Percentiles rank a stretch among this genome's conserved stretches.
Evolutionary conservation across 2,329 filamentous ascomycete species (phyloP).

Genomic region (Botrytis deweyae): DNA sequence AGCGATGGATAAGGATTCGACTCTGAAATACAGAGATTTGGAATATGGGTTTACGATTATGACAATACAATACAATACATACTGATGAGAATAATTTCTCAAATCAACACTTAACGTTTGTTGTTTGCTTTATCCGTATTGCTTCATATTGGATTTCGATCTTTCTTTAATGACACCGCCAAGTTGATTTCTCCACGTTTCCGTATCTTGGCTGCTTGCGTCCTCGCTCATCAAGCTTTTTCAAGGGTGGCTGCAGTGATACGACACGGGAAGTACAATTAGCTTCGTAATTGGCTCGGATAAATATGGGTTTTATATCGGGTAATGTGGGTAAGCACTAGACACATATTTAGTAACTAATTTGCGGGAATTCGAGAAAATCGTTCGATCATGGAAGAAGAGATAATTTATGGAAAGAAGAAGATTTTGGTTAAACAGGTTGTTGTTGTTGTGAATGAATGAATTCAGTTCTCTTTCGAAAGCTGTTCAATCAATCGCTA

Average conservation of each 20-base stretch:
- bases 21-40: slow-evolving; percentile 3
- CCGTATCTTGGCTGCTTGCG: background rate
- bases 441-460: background rate
- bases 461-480: background rate
- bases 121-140: background rate
- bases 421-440: background rate
- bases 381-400: background rate
- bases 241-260: background rate
- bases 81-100: slow-evolving; percentile 9
- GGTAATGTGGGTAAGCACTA: background rate
- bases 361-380: background rate
- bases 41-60: background rate
- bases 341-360: background rate
- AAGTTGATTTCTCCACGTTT: slow-evolving; percentile 13
- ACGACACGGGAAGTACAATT: background rate
- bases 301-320: background rate
- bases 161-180: background rate
- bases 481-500: background rate
- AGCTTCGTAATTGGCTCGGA: background rate
- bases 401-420: background rate
- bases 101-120: background rate
- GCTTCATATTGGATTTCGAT: background rate
- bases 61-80: background rate
- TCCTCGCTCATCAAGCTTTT: background rate
- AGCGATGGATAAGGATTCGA: slow-evolving; percentile 5